Base-by-base conservation (phyloP, 2,329 filamentous ascomycete species). In the Fusarium praegraminearum region DNA sequence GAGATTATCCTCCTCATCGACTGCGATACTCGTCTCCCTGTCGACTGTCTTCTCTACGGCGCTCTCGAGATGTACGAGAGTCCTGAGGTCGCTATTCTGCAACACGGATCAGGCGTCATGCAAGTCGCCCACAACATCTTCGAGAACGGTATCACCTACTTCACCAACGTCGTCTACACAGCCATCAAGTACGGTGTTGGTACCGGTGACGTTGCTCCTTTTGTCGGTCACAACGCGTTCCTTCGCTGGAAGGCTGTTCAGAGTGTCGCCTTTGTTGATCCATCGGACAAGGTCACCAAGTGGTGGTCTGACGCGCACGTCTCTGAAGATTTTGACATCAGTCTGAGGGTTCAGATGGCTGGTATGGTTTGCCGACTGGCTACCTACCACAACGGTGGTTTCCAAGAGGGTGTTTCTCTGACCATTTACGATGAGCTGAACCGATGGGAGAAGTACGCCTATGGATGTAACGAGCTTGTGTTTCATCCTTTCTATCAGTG, bases 271-370 rank as follows among this genome's bases (percentile, higher is more conserved):
- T 76, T 76, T 24, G 67, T 70, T 1, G 73, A 76, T 24, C 52
- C 56, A 0, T 69, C 71, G 0, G 76, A 89, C 54, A 86, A 85
- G 13, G 84, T 88, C 69, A 86, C 89, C 16, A 89, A 90, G 71
- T 93, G 88, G 80, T 93, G 91, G 91, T 92, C 90, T 10, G 91
- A 93, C 76, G 85, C 84, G 7, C 90, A 91, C 72, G 91, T 94
- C 0, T 93, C 91, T 0, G 91, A 94, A 66, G 91, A 94, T 73
- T 93, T 93, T 57, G 91, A 93, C 65, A 91, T 93, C 80, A 86
- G 89, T 13, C 84, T 94, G 1, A 89, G 91, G 36, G 83, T 93
- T 7, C 91, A 94, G 77, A 88, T 87, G 67, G 82, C 82, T 20
- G 90, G 90, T 26, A 92, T 91, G 77, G 84, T 88, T 36, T 87